These are phyloP conservation scores for Aspergillus fijiensis DNA, from an alignment of 2,329 filamentous ascomycete species.

Conservation along the genomic window DNA sequence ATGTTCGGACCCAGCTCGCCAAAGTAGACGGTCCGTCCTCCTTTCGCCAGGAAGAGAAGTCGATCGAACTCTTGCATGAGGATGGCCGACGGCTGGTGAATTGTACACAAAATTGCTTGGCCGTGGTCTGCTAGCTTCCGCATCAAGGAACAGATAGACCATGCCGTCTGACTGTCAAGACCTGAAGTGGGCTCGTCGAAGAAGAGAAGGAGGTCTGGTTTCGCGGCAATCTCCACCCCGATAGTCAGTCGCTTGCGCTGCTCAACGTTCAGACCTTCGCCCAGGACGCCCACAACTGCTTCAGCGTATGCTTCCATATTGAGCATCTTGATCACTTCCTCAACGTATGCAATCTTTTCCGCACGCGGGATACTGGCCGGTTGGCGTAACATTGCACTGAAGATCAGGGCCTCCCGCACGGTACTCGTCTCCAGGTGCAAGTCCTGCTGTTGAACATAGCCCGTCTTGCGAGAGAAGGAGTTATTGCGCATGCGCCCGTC, in stretches of 20 bases:
- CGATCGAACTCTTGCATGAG: constrained; percentile 79
- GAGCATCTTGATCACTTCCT: constrained; percentile 82
- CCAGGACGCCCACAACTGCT: constrained; percentile 81
- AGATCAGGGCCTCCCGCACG: constrained; percentile 80
- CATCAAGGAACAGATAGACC: constrained; percentile 81
- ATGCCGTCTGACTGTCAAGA: constrained; percentile 85
- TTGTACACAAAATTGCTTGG: constrained; percentile 90
- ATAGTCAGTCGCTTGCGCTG: constrained; percentile 77
- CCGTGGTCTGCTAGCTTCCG: constrained; percentile 85
- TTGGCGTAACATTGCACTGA: constrained; percentile 80
- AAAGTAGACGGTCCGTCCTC: constrained; percentile 67
- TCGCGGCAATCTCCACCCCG: constrained; percentile 87
- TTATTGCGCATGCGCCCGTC: constrained; percentile 70
- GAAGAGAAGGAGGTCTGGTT: constrained; percentile 82
- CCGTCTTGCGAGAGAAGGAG: constrained; percentile 62
- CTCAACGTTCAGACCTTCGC: constrained; percentile 66
- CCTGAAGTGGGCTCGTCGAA: constrained; percentile 92
- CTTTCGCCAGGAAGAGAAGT: constrained; percentile 61
- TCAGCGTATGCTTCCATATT: constrained; percentile 88
- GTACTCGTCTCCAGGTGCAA: constrained; percentile 80
- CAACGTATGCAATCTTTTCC: constrained; percentile 82
- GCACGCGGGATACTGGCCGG: constrained; percentile 66
- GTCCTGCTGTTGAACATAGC: constrained; percentile 79
- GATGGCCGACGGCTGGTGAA: constrained; percentile 90
- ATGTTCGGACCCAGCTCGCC: constrained; percentile 62